Evolutionary conservation across 2,329 filamentous ascomycete species (phyloP), one percentile per base, ranked within the genome.

Genomic region (Apiospora koreana): DNA sequence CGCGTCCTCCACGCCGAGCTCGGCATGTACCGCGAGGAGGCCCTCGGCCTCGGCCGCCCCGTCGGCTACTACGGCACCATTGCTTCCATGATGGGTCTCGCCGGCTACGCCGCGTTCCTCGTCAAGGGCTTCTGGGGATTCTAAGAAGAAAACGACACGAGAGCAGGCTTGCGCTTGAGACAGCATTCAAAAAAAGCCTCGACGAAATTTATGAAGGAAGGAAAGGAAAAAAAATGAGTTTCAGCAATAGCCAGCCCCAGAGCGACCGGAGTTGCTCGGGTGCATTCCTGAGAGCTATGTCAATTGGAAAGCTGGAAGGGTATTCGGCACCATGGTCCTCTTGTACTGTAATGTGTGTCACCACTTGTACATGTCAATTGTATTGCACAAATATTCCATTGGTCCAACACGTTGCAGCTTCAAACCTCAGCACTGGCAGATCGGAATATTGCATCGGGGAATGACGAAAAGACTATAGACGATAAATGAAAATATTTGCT

Each of bases 1-100:
- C 72, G 78, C 58, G 70, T 79, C 62, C 38, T 76, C 14, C 78
- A 80, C 65, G 74, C 72, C 43, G 78, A 79, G 70, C 67, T 77
- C 28, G 78, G 77, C 16, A 67, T 74, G 38, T 69, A 73, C 41
- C 54, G 38, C 18, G 65, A 71, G 8, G 73, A 69, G 14, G 73
- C 74, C 23, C 54, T 75, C 67, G 76, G 76, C 6, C 23, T 72
- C 5, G 79, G 79, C 0, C 71, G 78, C 23, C 76, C 75, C 5
- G 68, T 79, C 54, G 79, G 79, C 14, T 79, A 77, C 66, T 78
- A 71, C 43, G 78, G 78, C 48, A 77, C 76, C 12, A 68, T 78
- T 70, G 74, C 69, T 7, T 74, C 74, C 12, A 73, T 77, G 71
- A 68, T 69, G 5, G 73, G 72, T 28, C 67, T 80, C 67, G 76